phyloP scores from a whole-genome alignment of 345 rosid genomes.

The Excoecaria agallocha region DNA sequence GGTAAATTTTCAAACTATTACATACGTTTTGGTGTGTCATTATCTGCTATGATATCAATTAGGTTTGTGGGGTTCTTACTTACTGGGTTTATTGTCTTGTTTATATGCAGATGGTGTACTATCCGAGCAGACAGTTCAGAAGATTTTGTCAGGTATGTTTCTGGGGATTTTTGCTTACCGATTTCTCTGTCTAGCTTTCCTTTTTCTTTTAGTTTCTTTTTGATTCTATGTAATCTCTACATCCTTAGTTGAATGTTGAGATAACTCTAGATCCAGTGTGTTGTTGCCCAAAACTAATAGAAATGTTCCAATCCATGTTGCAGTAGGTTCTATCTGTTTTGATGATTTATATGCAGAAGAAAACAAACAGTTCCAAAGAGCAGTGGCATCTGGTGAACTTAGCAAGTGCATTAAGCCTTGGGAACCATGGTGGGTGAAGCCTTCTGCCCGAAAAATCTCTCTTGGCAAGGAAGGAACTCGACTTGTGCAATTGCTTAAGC shows the following conservation, averaged over 20 bases:
- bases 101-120: conserved; percentile 43
- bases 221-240: neutral
- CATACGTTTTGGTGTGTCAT: neutral
- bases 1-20: neutral
- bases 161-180: neutral
- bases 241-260: conserved; percentile 21
- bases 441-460: too few relatives aligned
- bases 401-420: too few relatives aligned
- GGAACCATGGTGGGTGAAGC: too few relatives aligned
- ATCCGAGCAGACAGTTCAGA: conserved; percentile 61
- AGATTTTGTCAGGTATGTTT: conserved; percentile 58
- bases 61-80: neutral
- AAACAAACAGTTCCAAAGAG: too few relatives aligned
- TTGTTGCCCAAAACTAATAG: conserved; percentile 6
- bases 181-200: neutral
- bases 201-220: neutral
- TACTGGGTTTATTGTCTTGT: neutral
- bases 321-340: conserved; percentile 53
- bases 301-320: conserved; percentile 2
- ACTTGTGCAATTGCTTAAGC: too few relatives aligned
- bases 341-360: conserved; percentile 65
- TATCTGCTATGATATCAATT: neutral
- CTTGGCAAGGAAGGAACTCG: too few relatives aligned
- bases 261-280: too few relatives aligned
- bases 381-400: too few relatives aligned